phyloP scores from a whole-genome alignment of 306 rosid species.

The Quercus variabilis region DNA sequence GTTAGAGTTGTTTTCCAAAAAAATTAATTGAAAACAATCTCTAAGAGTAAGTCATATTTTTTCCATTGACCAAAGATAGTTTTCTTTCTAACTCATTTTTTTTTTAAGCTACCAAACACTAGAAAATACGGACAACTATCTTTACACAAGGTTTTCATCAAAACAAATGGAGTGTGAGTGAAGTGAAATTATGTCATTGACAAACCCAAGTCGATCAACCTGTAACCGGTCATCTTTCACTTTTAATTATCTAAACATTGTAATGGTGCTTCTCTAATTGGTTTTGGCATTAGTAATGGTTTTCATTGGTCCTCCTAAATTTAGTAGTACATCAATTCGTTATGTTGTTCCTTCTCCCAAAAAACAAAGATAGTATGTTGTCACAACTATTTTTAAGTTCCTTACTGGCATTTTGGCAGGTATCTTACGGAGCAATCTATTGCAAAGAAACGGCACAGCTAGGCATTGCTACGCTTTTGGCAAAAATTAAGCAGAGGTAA shows the following conservation, averaged over 20 bases:
- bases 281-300: background rate
- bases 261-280: background rate
- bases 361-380: background rate
- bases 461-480: constrained; percentile 16
- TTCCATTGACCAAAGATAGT: rapidly evolving
- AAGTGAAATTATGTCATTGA: too few species aligned
- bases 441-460: constrained; percentile 22
- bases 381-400: background rate
- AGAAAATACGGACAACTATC: too few species aligned
- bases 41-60: too few species aligned
- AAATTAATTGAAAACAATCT: too few species aligned
- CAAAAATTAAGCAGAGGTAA: background rate
- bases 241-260: background rate
- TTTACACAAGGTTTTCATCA: too few species aligned
- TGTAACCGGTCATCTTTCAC: background rate
- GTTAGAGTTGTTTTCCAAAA: too few species aligned
- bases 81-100: too few species aligned
- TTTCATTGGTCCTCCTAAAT: background rate
- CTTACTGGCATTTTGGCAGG: constrained; percentile 14
- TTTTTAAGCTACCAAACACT: too few species aligned
- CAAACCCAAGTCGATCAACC: background rate
- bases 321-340: background rate
- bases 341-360: background rate
- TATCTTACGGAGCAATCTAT: constrained; percentile 32
- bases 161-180: too few species aligned